Conservation (phyloP, 2,329 filamentous ascomycete species). For the Aquanectria penicillioides region DNA sequence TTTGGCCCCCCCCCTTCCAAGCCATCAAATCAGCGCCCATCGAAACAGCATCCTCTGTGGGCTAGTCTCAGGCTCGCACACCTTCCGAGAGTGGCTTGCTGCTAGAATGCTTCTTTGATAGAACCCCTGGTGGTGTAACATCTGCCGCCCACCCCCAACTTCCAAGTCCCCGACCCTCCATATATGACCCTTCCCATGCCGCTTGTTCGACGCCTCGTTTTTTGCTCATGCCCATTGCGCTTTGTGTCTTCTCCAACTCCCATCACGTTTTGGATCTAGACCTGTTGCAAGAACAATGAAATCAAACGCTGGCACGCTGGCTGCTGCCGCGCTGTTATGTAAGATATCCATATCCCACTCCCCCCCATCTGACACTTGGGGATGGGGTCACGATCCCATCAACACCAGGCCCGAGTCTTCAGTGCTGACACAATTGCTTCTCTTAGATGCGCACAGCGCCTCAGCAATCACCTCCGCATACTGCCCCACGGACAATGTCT, state of each 20-base stretch:
- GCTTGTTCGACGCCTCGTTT: background rate
- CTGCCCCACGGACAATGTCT: slow-evolving; percentile 59
- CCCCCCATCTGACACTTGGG: background rate
- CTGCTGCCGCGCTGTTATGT: slow-evolving; percentile 31
- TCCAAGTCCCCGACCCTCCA: background rate
- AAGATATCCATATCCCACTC: slow-evolving; percentile 6
- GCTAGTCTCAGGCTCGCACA: slow-evolving; percentile 16
- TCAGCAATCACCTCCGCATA: slow-evolving; percentile 44
- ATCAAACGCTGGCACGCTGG: slow-evolving; percentile 27
- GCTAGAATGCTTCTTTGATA: slow-evolving; percentile 19
- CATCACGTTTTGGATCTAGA: background rate
- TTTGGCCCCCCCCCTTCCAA: background rate
- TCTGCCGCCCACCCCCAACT: background rate
- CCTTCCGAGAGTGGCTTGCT: slow-evolving; percentile 23
- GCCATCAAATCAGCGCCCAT: slow-evolving; percentile 7
- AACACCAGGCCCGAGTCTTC: too few relatives aligned
- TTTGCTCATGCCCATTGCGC: background rate
- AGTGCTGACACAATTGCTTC: too few relatives aligned
- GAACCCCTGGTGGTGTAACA: slow-evolving; percentile 13
- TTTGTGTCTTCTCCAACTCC: background rate
- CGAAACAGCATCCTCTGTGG: slow-evolving; percentile 1
- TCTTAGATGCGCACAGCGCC: slow-evolving; percentile 33
- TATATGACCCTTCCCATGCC: slow-evolving; percentile 14
- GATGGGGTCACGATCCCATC: too few relatives aligned
- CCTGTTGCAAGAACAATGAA: slow-evolving; percentile 26